Evolutionary conservation across 768 basidiomycete genomes (phyloP), one percentile per base, ranked within the genome.

Genomic region (Mycena polygramma): DNA sequence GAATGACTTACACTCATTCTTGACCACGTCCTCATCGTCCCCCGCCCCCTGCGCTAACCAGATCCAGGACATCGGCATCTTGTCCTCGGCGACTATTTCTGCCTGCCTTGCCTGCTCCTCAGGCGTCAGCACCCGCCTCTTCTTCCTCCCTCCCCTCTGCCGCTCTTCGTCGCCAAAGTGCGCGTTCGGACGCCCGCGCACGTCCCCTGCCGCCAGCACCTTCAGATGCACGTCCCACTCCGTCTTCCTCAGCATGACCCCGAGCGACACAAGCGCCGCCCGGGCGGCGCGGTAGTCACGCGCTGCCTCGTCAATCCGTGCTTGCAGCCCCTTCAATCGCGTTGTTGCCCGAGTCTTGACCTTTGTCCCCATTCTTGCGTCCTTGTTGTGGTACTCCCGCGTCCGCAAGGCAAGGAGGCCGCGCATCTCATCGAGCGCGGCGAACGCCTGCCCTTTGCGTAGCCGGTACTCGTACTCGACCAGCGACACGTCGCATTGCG

Each of bases 321-420:
- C 74, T 14, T 76, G 60, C 2, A 78, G 60, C 3, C 45, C 61
- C 13, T 43, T 51, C 4, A 77, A 72, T 22, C 68, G 49, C 11
- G 62, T 73, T 0, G 63, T 48, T 0, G 77, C 77, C 14, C 74
- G 67, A 0, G 78, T 80, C 46, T 78, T 79, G 0, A 74, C 73
- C 7, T 53, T 63, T 36, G 77, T 76, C 1, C 66, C 63, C 9
- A 76, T 58, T 24, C 66, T 54, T 2, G 55, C 64, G 51, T 76
- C 71, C 22, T 15, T 39, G 22, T 57, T 7, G 36, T 57, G 19
- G 57, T 41, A 57, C 13, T 41, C 37, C 3, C 20, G 37, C 22
- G 57, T 57, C 9, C 41, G 41, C 39, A 43, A 5, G 11, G 43
- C 8, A 17, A 57, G 57, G 11, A 19, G 20, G 13, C 22, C 19